Percentiles rank a stretch among this genome's conserved stretches.
Conservation (phyloP, 805 yeast genomes). For the Pichia cabralensis region DNA sequence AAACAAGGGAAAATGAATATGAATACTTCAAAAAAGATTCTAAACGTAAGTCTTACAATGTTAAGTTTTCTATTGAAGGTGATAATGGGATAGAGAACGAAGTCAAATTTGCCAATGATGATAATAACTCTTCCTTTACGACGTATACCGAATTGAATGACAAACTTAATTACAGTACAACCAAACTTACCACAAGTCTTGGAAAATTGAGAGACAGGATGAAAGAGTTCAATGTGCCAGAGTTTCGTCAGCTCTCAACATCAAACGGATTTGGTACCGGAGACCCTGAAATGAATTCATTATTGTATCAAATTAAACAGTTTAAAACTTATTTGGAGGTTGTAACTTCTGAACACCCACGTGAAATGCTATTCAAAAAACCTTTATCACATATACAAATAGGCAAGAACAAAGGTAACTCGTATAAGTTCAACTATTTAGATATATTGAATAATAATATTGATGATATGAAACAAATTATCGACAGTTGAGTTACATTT, state of each 20-base stretch:
- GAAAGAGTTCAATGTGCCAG: slow-evolving; percentile 16
- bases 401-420: slow-evolving; percentile 3
- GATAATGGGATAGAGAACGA: no score
- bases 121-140: no score
- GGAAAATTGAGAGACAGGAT: slow-evolving; percentile 22
- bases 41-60: not conserved
- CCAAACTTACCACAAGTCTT: slow-evolving; percentile 19
- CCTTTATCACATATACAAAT: slow-evolving; percentile 13
- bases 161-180: slow-evolving; percentile 7
- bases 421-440: slow-evolving; percentile 15
- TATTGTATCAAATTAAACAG: slow-evolving; percentile 25
- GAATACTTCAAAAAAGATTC: slow-evolving; percentile 2
- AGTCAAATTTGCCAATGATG: no score
- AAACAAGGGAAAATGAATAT: slow-evolving; percentile 1
- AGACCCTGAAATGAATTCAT: slow-evolving; percentile 27
- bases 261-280: slow-evolving; percentile 9
- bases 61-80: no score
- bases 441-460: slow-evolving; percentile 22
- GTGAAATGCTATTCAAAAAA: slow-evolving; percentile 24
- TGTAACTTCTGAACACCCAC: slow-evolving; percentile 26
- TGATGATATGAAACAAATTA: no score
- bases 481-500: no score
- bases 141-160: slow-evolving; percentile 10
- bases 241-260: slow-evolving; percentile 15
- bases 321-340: slow-evolving; percentile 24